Conservation (phyloP, 2,329 filamentous ascomycete genomes). For the Colletotrichum salicis region DNA sequence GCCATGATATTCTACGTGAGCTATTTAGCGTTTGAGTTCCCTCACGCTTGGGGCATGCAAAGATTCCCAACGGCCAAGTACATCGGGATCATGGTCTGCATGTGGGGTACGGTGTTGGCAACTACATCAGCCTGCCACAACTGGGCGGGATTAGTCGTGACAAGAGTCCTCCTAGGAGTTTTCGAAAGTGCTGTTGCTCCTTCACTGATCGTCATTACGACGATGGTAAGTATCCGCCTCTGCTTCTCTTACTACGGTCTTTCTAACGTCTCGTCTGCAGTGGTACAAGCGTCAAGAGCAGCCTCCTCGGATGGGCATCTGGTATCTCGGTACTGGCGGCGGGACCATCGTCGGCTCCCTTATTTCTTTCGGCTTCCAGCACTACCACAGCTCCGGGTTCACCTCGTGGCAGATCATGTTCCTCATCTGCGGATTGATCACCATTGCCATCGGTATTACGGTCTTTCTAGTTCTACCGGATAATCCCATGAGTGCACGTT, state of each 20-base stretch:
- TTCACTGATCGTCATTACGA: slow-evolving; percentile 57
- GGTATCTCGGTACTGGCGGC: slow-evolving; percentile 72
- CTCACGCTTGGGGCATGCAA: slow-evolving; percentile 66
- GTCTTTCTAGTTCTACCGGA: slow-evolving; percentile 68
- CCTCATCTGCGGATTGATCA: slow-evolving; percentile 70
- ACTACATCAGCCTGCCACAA: slow-evolving; percentile 39
- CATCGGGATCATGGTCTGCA: slow-evolving; percentile 45
- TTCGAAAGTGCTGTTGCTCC: slow-evolving; percentile 49
- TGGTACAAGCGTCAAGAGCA: slow-evolving; percentile 66
- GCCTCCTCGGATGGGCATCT: slow-evolving; percentile 69
- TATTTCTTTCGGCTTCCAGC: slow-evolving; percentile 66
- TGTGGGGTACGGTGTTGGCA: slow-evolving; percentile 55
- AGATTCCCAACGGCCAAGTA: slow-evolving; percentile 40
- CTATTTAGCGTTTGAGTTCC: slow-evolving; percentile 70
- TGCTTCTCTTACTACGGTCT: no score
- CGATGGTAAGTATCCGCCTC: slow-evolving; percentile 40
- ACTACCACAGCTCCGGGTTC: slow-evolving; percentile 51
- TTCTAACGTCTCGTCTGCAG: not conserved
- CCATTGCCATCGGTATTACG: slow-evolving; percentile 65
- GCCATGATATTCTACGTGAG: slow-evolving; percentile 68
- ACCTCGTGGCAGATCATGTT: slow-evolving; percentile 63
- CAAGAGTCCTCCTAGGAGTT: slow-evolving; percentile 39
- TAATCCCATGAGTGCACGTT: slow-evolving; percentile 64
- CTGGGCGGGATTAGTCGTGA: slow-evolving; percentile 36
- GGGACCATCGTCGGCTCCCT: slow-evolving; percentile 67